Evolutionary conservation across 352 stramenopile species (phyloP), one percentile per base, ranked within the genome.

Genomic region (Pythium aquatile): DNA sequence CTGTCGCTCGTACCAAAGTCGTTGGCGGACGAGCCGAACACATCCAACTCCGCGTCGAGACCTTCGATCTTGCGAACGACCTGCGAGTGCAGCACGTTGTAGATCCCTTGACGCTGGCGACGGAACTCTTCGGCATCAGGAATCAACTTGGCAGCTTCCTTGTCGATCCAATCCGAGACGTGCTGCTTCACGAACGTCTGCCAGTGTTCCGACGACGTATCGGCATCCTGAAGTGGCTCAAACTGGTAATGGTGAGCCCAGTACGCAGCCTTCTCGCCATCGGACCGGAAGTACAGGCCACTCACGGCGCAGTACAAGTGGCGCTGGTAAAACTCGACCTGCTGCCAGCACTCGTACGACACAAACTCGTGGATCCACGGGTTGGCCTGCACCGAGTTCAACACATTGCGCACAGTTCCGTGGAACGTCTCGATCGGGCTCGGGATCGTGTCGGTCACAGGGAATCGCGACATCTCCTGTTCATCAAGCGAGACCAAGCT

Each of bases 21-120:
- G 72, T 99, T 99, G 2, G 88, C 91, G 44, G 89, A 98, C 17
- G 96, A 99, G 4, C 97, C 97, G 79, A 99, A 99, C 17, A 96
- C 83, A 49, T 92, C 85, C 39, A 96, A 59, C 20, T 88, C 77
- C 17, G 77, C 82, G 28, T 77, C 58, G 9, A 63, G 3, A 10
- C 56, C 48, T 39, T 65, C 61, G n/a, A 88, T 64, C 63, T 85
- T 80, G 7, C 76, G 65, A 5, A 90, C 77, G 14, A 93, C 79
- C 3, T 91, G 61, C n/a, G 58, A 63, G 51, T 86, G 72, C 13
- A 94, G 58, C 11, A 81, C 68, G 24, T 91, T 77, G 55, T 88
- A 91, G 63, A 94, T 91, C 13, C 70, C 68, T 63, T 91, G 82
- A 1, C 85, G 80, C 28, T 75, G 73, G 28, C 68, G 70, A 26